Base-by-base conservation (phyloP, 208 protist genomes). In the Trypanosomatidae sp. region DNA sequence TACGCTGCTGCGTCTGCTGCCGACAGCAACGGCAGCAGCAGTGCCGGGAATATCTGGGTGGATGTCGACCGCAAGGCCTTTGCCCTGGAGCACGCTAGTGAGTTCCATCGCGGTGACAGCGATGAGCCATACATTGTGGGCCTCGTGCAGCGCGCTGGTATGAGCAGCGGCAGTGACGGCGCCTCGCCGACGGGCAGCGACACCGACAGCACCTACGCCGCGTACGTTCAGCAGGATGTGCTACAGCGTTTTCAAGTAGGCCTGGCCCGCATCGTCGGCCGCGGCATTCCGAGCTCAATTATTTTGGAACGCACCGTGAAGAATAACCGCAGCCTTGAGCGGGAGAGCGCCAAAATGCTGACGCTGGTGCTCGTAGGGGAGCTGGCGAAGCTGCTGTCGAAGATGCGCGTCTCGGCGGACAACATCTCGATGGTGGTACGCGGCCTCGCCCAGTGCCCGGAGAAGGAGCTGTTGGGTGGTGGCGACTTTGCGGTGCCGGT, bases 401-500 rank as follows among this genome's bases (percentile, higher is more conserved):
- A 83, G 30, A 82, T 91, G 78, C 78, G 81, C 15, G 79, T 96
- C 56, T 80, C 89, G 33, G 81, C 82, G 41, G 85, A 94, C 66
- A 86, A 73, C 66, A 85, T 96, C 67, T 77, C 85, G 13, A 53
- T 91, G 43, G 83, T 90, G 17, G 55, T 84, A 15, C 91, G 91
- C 39, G 91, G 91, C 10, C 79, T 96, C 28, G 72, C 87, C 43
- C 86, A 91, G 62, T 90, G 86, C 66, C 80, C 87, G 0, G 91
- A 93, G 78, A 85, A 89, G 67, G 77, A 90, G 62, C 81, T 69
- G 56, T 74, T 95, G 46, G 80, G 77, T 36, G 59, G 62, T 1
- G 85, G 85, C 65, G 89, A 92, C 76, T 91, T 96, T 66, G 82
- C 82, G 10, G 83, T 96, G 7, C 91, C 91, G 25, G 84, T 89